phyloP scores from a whole-genome alignment of 192 early-diverging fungal species.

The Chytriomyces confervae region DNA sequence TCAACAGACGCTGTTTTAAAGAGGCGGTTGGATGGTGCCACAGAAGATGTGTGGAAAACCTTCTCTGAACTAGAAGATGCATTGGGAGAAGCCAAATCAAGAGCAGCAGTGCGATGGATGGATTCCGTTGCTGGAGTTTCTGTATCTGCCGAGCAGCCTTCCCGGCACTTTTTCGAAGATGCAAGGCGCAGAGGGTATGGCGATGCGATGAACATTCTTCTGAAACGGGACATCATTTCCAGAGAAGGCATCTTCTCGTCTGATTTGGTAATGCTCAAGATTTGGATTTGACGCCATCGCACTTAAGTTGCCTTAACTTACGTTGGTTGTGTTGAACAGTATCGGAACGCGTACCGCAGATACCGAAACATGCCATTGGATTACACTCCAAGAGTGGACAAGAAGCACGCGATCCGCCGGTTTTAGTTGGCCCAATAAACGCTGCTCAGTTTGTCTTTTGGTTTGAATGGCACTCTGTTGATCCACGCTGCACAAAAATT shows the following conservation, averaged over 20 bases:
- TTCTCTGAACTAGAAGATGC: neutral
- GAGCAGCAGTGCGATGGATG: neutral
- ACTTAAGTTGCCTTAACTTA: neutral
- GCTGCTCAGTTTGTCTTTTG: too few species aligned
- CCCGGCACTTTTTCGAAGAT: slow-evolving; percentile 3
- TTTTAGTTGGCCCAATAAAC: too few species aligned
- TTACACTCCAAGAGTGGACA: neutral
- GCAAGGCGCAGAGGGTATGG: slow-evolving; percentile 4
- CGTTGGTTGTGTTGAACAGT: neutral
- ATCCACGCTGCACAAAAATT: too few species aligned
- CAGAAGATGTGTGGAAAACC: neutral
- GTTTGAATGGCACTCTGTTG: too few species aligned
- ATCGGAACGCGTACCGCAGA: neutral
- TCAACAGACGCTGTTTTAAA: neutral
- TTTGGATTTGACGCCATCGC: neutral
- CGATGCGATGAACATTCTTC: slow-evolving; percentile 2
- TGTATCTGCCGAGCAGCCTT: neutral
- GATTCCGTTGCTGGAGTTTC: neutral
- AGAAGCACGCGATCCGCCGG: too few species aligned
- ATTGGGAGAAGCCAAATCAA: neutral
- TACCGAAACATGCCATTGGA: neutral
- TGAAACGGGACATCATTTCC: neutral
- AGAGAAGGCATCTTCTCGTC: slow-evolving; percentile 1
- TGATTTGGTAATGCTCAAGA: slow-evolving; percentile 3
- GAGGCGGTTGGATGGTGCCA: neutral